Evolutionary conservation across 805 yeast genomes (phyloP).

Genomic region (Spathaspora passalidarum): DNA sequence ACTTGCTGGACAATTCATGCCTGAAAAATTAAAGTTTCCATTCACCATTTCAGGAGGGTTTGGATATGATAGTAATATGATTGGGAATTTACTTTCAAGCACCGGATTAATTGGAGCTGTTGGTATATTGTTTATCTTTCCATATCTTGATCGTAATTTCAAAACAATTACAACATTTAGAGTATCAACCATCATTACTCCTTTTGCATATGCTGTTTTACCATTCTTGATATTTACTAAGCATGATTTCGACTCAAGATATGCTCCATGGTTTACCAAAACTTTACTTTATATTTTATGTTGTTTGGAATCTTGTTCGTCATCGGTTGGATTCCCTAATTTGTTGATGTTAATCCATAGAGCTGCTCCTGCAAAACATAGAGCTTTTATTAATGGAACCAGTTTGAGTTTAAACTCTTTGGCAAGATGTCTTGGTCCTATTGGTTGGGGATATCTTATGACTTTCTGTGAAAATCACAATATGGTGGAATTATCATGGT

Average conservation of each 20-base stretch:
- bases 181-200: conserved; percentile 33
- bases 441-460: conserved; percentile 27
- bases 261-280: conserved; percentile 15
- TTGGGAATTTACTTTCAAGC: conserved; percentile 32
- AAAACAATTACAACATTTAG: conserved; percentile 41
- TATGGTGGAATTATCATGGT: conserved; percentile 28
- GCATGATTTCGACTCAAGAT: conserved; percentile 15
- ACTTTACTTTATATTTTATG: conserved; percentile 13
- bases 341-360: conserved; percentile 47
- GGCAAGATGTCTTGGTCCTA: conserved; percentile 26
- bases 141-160: conserved; percentile 44
- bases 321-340: conserved; percentile 42
- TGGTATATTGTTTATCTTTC: conserved; percentile 45
- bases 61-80: conserved; percentile 2
- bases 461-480: conserved; percentile 21
- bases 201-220: conserved; percentile 36
- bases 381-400: conserved; percentile 56
- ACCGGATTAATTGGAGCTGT: conserved; percentile 52
- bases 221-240: conserved; percentile 45
- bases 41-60: conserved; percentile 33
- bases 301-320: conserved; percentile 18
- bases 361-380: conserved; percentile 44
- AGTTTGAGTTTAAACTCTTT: conserved; percentile 43
- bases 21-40: conserved; percentile 41
- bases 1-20: conserved; percentile 34